Base-by-base conservation (phyloP, 2,329 filamentous ascomycete genomes). In the Neoscytalidium dimidiatum region DNA sequence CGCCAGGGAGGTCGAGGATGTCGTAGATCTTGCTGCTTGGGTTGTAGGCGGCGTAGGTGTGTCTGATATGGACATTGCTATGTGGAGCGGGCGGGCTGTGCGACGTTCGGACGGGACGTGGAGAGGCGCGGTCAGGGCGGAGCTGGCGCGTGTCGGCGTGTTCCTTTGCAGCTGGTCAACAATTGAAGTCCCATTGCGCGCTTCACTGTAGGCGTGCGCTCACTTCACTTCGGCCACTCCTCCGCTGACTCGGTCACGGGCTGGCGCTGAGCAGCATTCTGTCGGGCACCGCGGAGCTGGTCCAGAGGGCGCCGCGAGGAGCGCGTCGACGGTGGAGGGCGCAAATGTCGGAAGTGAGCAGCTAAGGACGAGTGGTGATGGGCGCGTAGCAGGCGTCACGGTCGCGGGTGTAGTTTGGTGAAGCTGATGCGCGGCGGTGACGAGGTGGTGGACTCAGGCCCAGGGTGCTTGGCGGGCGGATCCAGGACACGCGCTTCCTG, bases 11-110 rank as follows among this genome's bases (percentile, higher is more conserved):
- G 57, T 33, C 51, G 44, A 57, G 51, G 43, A 57, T 21, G 41
- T 44, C 17, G 51, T 49, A 6, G 41, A 49, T 52, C 58, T 64
- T 33, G 63, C 63, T 64, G 64, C 70, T 70, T 69, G 71, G 71
- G 70, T 75, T 75, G 41, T 63, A 28, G 57, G 70, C 65, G 74
- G 71, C 62, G 70, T 72, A 9, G 71, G 70, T 31, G 71, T 72
- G 43, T 75, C 75, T 11, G 71, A 68, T 56, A 70, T 71, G 56
- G 74, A 73, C 75, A 77, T 78, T 66, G 68, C 61, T 64, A 61
- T 43, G 61, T 56, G 35, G 46, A 41, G 49, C 61, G 38, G 58
- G 61, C 21, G 49, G 61, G 28, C 19, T 64, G 61, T 64, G 49
- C 61, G 61, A 53, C 28, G 61, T 43, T 56, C n/a, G 49, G 49